A percentile compares a stretch with the other conserved stretches of the same genome.
These are phyloP conservation scores for Leishmania aethiopica DNA, from an alignment of 208 protist species.

Conservation along the genomic window DNA sequence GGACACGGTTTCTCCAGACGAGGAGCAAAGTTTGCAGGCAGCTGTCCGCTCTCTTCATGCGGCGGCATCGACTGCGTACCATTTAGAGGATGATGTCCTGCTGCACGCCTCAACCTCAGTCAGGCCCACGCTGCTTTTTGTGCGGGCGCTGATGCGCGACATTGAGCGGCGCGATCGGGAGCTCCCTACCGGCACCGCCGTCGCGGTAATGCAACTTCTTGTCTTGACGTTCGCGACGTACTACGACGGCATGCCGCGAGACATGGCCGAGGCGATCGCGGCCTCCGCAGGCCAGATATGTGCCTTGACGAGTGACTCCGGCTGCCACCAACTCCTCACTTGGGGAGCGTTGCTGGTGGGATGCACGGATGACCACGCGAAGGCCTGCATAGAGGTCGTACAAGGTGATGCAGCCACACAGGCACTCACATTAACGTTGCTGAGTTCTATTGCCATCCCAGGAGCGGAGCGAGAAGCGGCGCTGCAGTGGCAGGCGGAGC, in stretches of 20 bases:
- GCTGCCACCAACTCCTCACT: not conserved
- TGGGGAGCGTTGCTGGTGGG: constrained; percentile 17
- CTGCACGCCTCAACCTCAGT: not conserved
- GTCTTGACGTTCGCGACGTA: constrained; percentile 1
- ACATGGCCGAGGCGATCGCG: not conserved
- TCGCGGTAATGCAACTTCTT: constrained; percentile 17
- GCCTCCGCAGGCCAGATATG: constrained; percentile 14
- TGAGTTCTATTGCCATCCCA: not conserved
- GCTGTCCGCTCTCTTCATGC: constrained; percentile 1
- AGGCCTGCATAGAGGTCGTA: not conserved
- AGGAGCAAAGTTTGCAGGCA: not conserved
- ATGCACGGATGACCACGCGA: not conserved
- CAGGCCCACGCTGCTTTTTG: not conserved
- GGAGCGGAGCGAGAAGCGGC: not conserved
- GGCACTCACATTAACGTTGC: constrained; percentile 1
- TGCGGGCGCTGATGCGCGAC: not conserved
- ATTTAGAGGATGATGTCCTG: not conserved
- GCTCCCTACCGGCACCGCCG: constrained; percentile 21
- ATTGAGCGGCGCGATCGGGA: not conserved
- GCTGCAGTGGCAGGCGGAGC: constrained; percentile 9
- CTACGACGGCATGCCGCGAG: not conserved
- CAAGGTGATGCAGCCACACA: not conserved
- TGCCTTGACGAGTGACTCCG: constrained; percentile 9
- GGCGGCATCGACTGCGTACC: not conserved
- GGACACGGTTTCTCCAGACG: constrained; percentile 1